phyloP scores from a whole-genome alignment of 805 yeast genomes.

The Lipomyces anomalus region DNA sequence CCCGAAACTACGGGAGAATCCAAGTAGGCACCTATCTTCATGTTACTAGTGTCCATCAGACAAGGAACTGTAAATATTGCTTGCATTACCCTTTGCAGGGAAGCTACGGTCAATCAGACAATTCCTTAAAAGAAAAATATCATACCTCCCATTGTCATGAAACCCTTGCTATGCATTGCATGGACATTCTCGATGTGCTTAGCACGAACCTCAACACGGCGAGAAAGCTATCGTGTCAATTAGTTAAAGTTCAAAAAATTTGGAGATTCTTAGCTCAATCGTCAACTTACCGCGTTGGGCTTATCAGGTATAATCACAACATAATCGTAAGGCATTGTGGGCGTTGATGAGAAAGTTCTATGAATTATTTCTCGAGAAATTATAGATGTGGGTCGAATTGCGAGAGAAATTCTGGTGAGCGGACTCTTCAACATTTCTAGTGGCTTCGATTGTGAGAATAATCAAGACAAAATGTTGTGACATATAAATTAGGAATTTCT shows the following conservation, averaged over 20 bases:
- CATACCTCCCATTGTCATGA: conserved; percentile 36
- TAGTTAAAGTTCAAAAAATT: neutral
- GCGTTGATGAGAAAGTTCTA: conserved; percentile 1
- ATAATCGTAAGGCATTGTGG: conserved; percentile 42
- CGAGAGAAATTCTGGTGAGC: too few species aligned
- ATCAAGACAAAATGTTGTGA: too few species aligned
- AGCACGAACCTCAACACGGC: conserved; percentile 38
- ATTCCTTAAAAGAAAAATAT: neutral
- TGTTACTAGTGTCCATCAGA: neutral
- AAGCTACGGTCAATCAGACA: neutral
- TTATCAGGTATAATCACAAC: conserved; percentile 65
- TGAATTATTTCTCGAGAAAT: too few species aligned
- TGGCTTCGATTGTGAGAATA: too few species aligned
- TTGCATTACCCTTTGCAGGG: neutral
- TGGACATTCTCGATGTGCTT: conserved; percentile 37
- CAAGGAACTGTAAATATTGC: neutral
- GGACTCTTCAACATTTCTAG: too few species aligned
- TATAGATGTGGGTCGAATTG: too few species aligned
- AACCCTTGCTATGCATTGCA: conserved; percentile 32
- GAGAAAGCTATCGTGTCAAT: conserved; percentile 13
- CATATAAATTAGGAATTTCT: too few species aligned
- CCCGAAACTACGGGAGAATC: conserved; percentile 13
- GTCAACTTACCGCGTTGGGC: conserved; percentile 44
- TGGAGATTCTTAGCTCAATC: neutral
- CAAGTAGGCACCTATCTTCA: conserved; percentile 15